phyloP scores from a whole-genome alignment of 2,329 filamentous ascomycete genomes.

The Apiospora saccharicola region DNA sequence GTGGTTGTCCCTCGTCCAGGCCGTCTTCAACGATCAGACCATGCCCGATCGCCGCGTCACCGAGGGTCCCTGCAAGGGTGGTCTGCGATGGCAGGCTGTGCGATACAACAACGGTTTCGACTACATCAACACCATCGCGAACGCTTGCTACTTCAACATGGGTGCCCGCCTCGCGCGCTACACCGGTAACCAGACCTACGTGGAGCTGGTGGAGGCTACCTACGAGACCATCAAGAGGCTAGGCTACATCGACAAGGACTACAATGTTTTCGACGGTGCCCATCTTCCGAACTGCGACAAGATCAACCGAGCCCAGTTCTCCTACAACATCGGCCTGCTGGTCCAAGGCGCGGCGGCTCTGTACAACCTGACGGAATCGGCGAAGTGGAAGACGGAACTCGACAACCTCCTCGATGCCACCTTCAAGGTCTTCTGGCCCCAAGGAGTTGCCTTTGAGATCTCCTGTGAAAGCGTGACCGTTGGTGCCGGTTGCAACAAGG shows the following conservation, averaged over 20 bases:
- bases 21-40: slow-evolving; percentile 71
- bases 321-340: slow-evolving; percentile 70
- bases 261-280: slow-evolving; percentile 70
- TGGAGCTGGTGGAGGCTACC: slow-evolving; percentile 65
- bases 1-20: slow-evolving; percentile 72
- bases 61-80: slow-evolving; percentile 68
- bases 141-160: slow-evolving; percentile 70
- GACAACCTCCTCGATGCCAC: slow-evolving; percentile 61
- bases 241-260: slow-evolving; percentile 67
- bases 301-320: slow-evolving; percentile 69
- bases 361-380: slow-evolving; percentile 68
- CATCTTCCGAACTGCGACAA: slow-evolving; percentile 67
- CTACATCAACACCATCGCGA: slow-evolving; percentile 75
- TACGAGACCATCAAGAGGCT: slow-evolving; percentile 68
- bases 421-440: slow-evolving; percentile 60
- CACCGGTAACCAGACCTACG: slow-evolving; percentile 71
- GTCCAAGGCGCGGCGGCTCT: slow-evolving; percentile 71
- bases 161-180: slow-evolving; percentile 76
- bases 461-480: slow-evolving; percentile 64
- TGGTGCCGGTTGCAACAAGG: slow-evolving; percentile 66
- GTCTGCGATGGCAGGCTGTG: slow-evolving; percentile 81
- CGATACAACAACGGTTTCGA: slow-evolving; percentile 77
- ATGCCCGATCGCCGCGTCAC: slow-evolving; percentile 66
- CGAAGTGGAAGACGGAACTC: slow-evolving; percentile 63
- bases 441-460: slow-evolving; percentile 69